A percentile compares a stretch with the other conserved stretches of the same genome.
phyloP scores from a whole-genome alignment of 129 eudicot genomes.

The Centrapalus pauciflorus region DNA sequence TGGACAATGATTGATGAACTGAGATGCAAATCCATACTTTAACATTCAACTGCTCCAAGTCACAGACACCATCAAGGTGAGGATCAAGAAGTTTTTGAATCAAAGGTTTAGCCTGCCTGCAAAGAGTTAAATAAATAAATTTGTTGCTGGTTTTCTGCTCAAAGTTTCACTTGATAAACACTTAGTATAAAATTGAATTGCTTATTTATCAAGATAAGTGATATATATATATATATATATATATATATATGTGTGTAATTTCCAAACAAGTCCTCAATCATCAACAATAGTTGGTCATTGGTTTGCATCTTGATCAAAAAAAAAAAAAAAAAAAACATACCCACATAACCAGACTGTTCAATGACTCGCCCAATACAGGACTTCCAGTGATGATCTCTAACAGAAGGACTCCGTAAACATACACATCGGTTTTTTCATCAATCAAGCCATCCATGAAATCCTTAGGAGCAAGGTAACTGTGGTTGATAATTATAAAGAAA shows the following conservation, averaged over 20 bases:
- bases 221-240: too few relatives aligned
- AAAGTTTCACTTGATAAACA: too few relatives aligned
- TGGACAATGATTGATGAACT: slow-evolving; percentile 53
- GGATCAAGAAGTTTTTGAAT: slow-evolving; percentile 63
- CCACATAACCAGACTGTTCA: slow-evolving; percentile 85
- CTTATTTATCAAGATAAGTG: too few relatives aligned
- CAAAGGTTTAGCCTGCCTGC: slow-evolving; percentile 82
- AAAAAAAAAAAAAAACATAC: slow-evolving; percentile 42
- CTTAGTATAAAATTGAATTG: too few relatives aligned
- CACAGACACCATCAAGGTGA: slow-evolving; percentile 48
- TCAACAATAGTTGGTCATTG: too few relatives aligned
- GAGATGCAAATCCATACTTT: slow-evolving; percentile 54
- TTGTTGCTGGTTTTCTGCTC: neutral
- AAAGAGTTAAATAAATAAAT: neutral
- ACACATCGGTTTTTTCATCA: slow-evolving; percentile 87
- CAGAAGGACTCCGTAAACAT: slow-evolving; percentile 76
- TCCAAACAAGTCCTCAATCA: too few relatives aligned
- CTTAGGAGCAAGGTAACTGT: slow-evolving; percentile 93
- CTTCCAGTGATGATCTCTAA: slow-evolving; percentile 81
- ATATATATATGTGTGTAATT: too few relatives aligned
- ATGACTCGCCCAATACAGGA: slow-evolving; percentile 64
- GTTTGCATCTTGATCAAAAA: slow-evolving; percentile 6
- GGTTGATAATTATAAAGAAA: slow-evolving; percentile 4
- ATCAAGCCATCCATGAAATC: slow-evolving; percentile 71
- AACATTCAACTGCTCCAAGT: slow-evolving; percentile 51